Evolutionary conservation across 2,329 filamentous ascomycete species (phyloP).

Genomic region (Paecilomyces sp.): DNA sequence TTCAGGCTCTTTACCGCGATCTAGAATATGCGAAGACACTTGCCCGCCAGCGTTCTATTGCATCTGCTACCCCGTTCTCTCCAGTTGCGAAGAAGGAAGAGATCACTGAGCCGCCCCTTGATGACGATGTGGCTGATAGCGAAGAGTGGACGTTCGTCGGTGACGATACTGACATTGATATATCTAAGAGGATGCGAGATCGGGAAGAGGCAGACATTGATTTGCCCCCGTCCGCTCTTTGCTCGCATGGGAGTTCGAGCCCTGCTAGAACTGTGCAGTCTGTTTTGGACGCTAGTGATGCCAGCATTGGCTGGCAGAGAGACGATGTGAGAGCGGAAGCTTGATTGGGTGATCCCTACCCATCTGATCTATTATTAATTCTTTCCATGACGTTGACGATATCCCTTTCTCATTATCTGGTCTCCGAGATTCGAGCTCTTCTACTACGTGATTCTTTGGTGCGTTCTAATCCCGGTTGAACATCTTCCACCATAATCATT

Average conservation of each 20-base stretch:
- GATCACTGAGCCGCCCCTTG: constrained; percentile 30
- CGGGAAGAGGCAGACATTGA: constrained; percentile 3
- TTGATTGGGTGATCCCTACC: not conserved
- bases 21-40: constrained; percentile 85
- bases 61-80: constrained; percentile 27
- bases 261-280: not conserved
- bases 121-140: constrained; percentile 55
- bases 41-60: constrained; percentile 54
- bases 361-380: not conserved
- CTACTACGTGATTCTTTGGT: not conserved
- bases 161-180: constrained; percentile 45
- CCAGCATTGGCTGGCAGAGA: not conserved
- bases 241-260: not conserved
- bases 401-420: not conserved
- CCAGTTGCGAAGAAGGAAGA: constrained; percentile 27
- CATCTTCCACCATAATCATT: not conserved
- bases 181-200: constrained; percentile 27
- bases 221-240: not conserved
- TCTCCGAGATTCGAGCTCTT: not conserved
- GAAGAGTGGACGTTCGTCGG: constrained; percentile 92
- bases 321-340: not conserved
- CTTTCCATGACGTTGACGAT: not conserved
- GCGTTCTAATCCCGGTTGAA: not conserved
- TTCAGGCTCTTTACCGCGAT: constrained; percentile 89
- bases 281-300: not conserved